A percentile compares a stretch with the other conserved stretches of the same genome.
Conservation (phyloP, 805 yeast genomes). For the Starmerella apis region DNA sequence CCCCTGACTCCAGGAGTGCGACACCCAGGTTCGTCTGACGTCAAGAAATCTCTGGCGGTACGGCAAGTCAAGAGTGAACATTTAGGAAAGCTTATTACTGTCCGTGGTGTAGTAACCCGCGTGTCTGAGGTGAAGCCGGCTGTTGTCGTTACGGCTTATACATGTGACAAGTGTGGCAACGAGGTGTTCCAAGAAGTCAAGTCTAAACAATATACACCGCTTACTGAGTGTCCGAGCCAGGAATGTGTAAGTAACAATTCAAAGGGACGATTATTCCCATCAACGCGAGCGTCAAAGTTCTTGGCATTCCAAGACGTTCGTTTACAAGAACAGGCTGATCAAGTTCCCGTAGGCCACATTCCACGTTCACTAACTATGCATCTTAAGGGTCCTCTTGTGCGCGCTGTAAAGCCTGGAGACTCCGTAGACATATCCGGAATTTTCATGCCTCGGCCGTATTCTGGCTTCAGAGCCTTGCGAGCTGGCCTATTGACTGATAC, state of each 20-base stretch:
- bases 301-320: slow-evolving; percentile 91
- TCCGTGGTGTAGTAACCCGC: slow-evolving; percentile 88
- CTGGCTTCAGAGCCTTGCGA: slow-evolving; percentile 83
- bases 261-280: slow-evolving; percentile 80
- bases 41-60: slow-evolving; percentile 52
- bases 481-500: slow-evolving; percentile 95
- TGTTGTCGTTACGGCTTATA: slow-evolving; percentile 82
- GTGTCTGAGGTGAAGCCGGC: slow-evolving; percentile 94
- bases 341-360: slow-evolving; percentile 96
- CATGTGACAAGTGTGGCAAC: slow-evolving; percentile 95
- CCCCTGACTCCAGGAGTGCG: slow-evolving; percentile 46
- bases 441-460: slow-evolving; percentile 86
- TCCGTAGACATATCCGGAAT: slow-evolving; percentile 87
- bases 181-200: slow-evolving; percentile 94
- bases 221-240: slow-evolving; percentile 71
- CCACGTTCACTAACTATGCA: slow-evolving; percentile 81
- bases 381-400: slow-evolving; percentile 82
- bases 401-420: slow-evolving; percentile 88
- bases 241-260: slow-evolving; percentile 69
- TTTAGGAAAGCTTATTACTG: slow-evolving; percentile 79
- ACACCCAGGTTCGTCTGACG: slow-evolving; percentile 18
- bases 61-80: slow-evolving; percentile 77
- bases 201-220: slow-evolving; percentile 75
- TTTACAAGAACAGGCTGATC: slow-evolving; percentile 87
- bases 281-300: slow-evolving; percentile 93